phyloP scores from a whole-genome alignment of 306 rosid genomes.

The Astragalus membranaceus region DNA sequence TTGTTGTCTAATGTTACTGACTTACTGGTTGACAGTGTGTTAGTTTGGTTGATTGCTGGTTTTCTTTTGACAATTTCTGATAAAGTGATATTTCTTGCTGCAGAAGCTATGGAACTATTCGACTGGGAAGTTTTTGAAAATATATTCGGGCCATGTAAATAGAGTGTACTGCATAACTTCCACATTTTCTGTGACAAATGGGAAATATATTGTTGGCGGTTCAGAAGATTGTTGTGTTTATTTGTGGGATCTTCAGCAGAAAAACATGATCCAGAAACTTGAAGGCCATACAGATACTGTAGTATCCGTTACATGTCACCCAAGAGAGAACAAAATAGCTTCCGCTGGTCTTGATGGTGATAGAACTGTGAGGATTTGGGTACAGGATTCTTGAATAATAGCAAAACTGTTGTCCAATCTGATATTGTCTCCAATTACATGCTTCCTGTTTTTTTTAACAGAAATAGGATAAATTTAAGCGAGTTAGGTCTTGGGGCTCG shows the following conservation, averaged over 20 bases:
- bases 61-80: neutral
- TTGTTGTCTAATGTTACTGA: neutral
- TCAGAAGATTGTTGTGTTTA: conserved; percentile 84
- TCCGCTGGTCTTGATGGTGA: conserved; percentile 76
- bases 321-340: conserved; percentile 82
- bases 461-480: too few species aligned
- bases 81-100: conserved; percentile 23
- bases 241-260: conserved; percentile 87
- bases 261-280: conserved; percentile 76
- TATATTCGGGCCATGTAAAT: conserved; percentile 62
- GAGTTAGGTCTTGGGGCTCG: too few species aligned
- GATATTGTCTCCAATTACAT: neutral
- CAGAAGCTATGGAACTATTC: conserved; percentile 90
- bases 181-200: conserved; percentile 85
- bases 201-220: conserved; percentile 82
- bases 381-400: conserved; percentile 48
- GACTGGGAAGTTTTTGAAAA: conserved; percentile 55
- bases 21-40: neutral
- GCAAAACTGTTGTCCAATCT: neutral
- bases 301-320: conserved; percentile 81
- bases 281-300: conserved; percentile 88
- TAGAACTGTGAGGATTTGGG: conserved; percentile 78
- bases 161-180: conserved; percentile 62
- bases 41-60: neutral
- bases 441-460: neutral